Base-by-base conservation (phyloP, 768 basidiomycete genomes). In the Boletus huronensis region DNA sequence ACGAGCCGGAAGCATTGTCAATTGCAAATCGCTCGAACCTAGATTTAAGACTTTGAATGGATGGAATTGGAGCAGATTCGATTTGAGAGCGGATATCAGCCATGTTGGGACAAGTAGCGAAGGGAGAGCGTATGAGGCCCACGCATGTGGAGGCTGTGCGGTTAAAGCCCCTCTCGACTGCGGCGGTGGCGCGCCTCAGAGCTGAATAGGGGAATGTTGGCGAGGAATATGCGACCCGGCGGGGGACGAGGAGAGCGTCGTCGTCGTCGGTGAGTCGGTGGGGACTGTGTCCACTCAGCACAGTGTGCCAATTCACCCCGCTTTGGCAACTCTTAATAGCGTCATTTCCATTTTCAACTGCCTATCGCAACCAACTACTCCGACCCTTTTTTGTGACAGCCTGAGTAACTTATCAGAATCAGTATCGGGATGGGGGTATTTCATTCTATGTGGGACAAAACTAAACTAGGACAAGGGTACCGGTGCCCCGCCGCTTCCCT, bases 21-120 rank as follows among this genome's bases (percentile, higher is more conserved):
- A 74, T 72, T 4, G 87, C 84, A 25, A 88, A 71, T 60, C 83
- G 79, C 65, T 91, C 88, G 63, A 90, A 91, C 63, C 75, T 81
- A 29, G 85, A 87, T 42, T 81, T 80, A 17, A 91, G 75, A 55
- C 78, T 87, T 68, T 79, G 84, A 50, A 90, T 87, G 3, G 87
- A 83, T 36, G 81, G 81, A 17, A 78, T 74, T 35, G 83, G 76
- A 4, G 72, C 74, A 19, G 79, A 77, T 67, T 87, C 82, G 58
- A 84, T 74, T 57, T 68, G 49, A n/a, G 66, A 52, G 21, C 35
- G 50, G 45, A 32, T 28, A n/a, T 59, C 54, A 29, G 58, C 42
- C 66, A 68, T 68, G 50, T 1, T 48, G 48, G 31, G n/a, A 23
- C 4, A 25, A 35, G 45, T 10, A 34, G 38, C 10, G 8, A 26